phyloP scores from a whole-genome alignment of 805 yeast genomes.

The Lipomyces orientalis region DNA sequence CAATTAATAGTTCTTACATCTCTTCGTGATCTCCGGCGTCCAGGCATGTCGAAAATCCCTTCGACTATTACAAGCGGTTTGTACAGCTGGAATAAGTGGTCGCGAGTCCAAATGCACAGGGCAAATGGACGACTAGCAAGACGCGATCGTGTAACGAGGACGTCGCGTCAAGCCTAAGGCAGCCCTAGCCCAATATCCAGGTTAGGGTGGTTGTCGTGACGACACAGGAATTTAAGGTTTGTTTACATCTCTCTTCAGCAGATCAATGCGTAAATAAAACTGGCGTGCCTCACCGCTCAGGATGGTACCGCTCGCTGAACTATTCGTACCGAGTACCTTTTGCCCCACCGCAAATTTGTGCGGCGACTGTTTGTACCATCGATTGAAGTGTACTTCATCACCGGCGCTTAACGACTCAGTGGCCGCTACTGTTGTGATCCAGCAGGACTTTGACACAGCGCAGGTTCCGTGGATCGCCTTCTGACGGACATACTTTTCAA shows the following conservation, averaged over 20 bases:
- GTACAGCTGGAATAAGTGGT: neutral
- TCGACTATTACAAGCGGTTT: neutral
- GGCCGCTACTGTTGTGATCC: neutral
- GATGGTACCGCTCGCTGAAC: neutral
- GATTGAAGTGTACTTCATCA: neutral
- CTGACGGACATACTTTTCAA: no score
- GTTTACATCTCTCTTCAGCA: slow-evolving; percentile 12
- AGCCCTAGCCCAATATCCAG: slow-evolving; percentile 6
- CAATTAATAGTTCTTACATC: neutral
- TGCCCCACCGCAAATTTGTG: neutral
- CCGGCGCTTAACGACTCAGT: neutral
- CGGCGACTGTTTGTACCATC: neutral
- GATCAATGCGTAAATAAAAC: neutral
- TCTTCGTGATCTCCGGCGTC: neutral
- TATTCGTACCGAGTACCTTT: neutral
- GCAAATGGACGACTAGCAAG: neutral
- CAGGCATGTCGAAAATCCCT: slow-evolving; percentile 1
- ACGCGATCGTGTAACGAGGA: neutral
- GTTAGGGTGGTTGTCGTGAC: slow-evolving; percentile 11
- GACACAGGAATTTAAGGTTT: slow-evolving; percentile 5
- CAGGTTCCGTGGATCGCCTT: no score
- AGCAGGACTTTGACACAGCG: neutral
- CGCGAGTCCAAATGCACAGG: neutral
- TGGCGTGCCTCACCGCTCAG: neutral
- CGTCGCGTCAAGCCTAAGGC: neutral